Percentiles rank a stretch among this genome's conserved stretches.
phyloP scores from a whole-genome alignment of 2,329 filamentous ascomycete species.

The Fusarium circinatum region DNA sequence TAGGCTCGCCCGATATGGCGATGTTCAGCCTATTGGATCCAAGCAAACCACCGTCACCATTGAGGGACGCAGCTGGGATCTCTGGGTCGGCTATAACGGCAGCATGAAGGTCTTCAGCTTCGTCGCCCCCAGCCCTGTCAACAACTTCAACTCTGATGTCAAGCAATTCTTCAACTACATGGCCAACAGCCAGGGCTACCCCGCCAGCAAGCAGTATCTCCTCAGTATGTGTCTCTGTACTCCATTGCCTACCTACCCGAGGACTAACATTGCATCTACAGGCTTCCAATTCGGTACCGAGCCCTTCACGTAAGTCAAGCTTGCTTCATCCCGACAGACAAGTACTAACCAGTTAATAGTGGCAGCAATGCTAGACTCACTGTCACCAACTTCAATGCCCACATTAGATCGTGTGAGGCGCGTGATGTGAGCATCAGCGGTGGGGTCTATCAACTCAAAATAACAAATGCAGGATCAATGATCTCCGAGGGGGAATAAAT shows the following conservation, averaged over 20 bases:
- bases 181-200: conserved; percentile 5
- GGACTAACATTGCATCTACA: neutral
- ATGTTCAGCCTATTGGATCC: conserved; percentile 15
- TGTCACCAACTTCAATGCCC: conserved; percentile 19
- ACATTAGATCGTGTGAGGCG: too few species aligned
- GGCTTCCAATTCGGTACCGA: conserved; percentile 17
- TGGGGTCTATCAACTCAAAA: too few species aligned
- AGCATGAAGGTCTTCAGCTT: conserved; percentile 23
- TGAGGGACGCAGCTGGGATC: conserved; percentile 12
- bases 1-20: conserved; percentile 4
- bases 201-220: conserved; percentile 9
- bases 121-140: neutral
- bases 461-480: fast-evolving
- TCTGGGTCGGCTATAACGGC: conserved; percentile 12
- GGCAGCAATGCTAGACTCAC: conserved; percentile 5
- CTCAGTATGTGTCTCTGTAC: neutral
- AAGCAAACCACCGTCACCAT: neutral
- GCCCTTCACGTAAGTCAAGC: conserved; percentile 1
- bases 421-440: too few species aligned
- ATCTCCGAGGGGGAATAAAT: too few species aligned
- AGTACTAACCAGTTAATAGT: neutral
- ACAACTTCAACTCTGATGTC: conserved; percentile 19
- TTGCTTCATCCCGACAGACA: fast-evolving
- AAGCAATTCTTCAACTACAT: conserved; percentile 26
- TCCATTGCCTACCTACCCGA: too few species aligned